Evolutionary conservation across 1,284 basidiomycete species (phyloP).

Genomic region (Pseudozyma thailandica): DNA sequence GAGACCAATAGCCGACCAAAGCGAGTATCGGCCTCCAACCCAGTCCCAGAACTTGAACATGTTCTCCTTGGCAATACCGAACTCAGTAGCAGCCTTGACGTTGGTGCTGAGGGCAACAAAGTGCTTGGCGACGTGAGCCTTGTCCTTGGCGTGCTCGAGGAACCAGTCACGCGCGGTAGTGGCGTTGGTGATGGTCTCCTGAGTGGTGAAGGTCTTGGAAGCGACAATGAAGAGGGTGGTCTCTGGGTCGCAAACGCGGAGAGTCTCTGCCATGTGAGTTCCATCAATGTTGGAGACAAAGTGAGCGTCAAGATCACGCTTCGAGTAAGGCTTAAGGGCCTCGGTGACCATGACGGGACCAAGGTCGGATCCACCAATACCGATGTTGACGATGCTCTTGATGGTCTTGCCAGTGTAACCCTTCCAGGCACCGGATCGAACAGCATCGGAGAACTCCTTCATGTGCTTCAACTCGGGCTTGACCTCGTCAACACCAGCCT

Average conservation of each 20-base stretch:
- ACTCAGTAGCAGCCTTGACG: constrained; percentile 90
- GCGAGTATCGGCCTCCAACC: constrained; percentile 97
- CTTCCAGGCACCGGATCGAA: constrained; percentile 89
- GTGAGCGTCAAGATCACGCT: constrained; percentile 85
- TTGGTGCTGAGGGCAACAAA: constrained; percentile 98
- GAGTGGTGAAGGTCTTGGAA: constrained; percentile 98
- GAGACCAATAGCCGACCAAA: constrained; percentile 97
- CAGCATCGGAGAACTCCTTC: constrained; percentile 84
- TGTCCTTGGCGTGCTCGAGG: constrained; percentile 77
- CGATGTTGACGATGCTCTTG: constrained; percentile 95
- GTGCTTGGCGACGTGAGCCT: constrained; percentile 95
- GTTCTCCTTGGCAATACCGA: constrained; percentile 90
- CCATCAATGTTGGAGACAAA: constrained; percentile 99
- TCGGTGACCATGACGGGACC: constrained; percentile 99
- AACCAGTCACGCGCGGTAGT: constrained; percentile 95
- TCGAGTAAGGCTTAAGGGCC: constrained; percentile 90
- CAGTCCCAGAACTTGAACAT: constrained; percentile 99
- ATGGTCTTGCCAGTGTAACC: constrained; percentile 97
- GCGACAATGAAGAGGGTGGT: constrained; percentile 97
- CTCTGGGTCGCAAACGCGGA: constrained; percentile 86
- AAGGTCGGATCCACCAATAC: constrained; percentile 96
- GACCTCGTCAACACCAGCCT: constrained; percentile 85
- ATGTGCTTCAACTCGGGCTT: constrained; percentile 87
- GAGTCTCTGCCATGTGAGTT: constrained; percentile 91
- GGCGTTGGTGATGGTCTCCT: constrained; percentile 99